Evolutionary conservation across 2,329 filamentous ascomycete genomes (phyloP).

Genomic region (Decorospora gaudefroyi): DNA sequence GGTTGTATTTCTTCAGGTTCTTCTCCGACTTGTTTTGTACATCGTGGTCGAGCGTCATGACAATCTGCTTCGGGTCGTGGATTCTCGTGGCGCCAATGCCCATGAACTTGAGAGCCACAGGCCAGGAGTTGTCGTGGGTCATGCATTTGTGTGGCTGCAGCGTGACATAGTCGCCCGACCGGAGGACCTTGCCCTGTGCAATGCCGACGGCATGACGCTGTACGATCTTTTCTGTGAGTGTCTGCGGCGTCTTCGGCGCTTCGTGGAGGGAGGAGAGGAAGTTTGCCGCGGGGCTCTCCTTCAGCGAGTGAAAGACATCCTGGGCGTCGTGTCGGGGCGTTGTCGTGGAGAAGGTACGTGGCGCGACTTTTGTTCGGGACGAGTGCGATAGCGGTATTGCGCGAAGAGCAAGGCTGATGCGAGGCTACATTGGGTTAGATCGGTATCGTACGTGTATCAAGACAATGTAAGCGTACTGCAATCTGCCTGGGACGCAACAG

Average conservation of each 20-base stretch:
- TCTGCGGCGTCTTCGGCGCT: slow-evolving; percentile 65
- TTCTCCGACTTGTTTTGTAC: slow-evolving; percentile 79
- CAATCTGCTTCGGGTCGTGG: slow-evolving; percentile 71
- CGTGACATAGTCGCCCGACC: slow-evolving; percentile 81
- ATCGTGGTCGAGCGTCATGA: slow-evolving; percentile 86
- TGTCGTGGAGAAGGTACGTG: slow-evolving; percentile 36
- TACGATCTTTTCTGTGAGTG: slow-evolving; percentile 89
- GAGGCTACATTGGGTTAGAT: slow-evolving; percentile 34
- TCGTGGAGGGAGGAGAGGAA: slow-evolving; percentile 72
- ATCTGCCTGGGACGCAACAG: slow-evolving; percentile 38
- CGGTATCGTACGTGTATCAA: neutral
- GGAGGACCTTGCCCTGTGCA: slow-evolving; percentile 72
- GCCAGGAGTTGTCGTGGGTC: slow-evolving; percentile 85
- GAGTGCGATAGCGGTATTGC: slow-evolving; percentile 31
- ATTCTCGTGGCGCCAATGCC: slow-evolving; percentile 77
- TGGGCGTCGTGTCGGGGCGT: slow-evolving; percentile 29
- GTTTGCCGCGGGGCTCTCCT: slow-evolving; percentile 64
- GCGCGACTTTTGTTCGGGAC: slow-evolving; percentile 27
- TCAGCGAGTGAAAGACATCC: slow-evolving; percentile 64
- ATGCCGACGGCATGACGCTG: slow-evolving; percentile 80
- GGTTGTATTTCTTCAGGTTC: slow-evolving; percentile 80
- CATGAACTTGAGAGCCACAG: slow-evolving; percentile 79
- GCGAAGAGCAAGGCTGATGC: slow-evolving; percentile 34
- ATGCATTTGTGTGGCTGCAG: slow-evolving; percentile 74
- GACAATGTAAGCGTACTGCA: slow-evolving; percentile 29